These are phyloP conservation scores for Monilinia fructigena DNA, from an alignment of 2,329 filamentous ascomycete genomes.

Conservation along the genomic window DNA sequence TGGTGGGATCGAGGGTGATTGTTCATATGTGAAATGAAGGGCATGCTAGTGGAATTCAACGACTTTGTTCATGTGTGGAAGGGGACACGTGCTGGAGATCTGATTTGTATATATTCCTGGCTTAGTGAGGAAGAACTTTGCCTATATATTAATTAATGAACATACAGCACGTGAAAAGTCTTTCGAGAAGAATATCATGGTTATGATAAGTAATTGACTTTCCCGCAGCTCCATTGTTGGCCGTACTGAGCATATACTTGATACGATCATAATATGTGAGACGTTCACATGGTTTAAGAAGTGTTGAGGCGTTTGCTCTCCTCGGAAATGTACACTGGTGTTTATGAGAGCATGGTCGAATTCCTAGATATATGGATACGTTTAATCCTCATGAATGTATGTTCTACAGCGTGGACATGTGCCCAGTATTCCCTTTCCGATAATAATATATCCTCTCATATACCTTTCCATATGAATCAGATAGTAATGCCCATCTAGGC, in stretches of 20 bases:
- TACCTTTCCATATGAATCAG: neutral
- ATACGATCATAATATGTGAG: neutral
- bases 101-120: constrained; percentile 10
- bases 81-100: neutral
- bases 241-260: neutral
- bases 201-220: neutral
- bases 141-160: constrained; percentile 14
- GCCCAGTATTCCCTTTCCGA: neutral
- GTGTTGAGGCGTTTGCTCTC: neutral
- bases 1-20: neutral
- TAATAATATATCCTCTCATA: constrained; percentile 5
- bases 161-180: neutral
- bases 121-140: neutral
- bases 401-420: neutral
- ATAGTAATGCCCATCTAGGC: neutral
- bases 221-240: neutral
- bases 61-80: constrained; percentile 3
- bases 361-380: neutral
- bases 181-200: neutral
- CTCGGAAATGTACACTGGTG: neutral
- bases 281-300: neutral
- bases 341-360: neutral
- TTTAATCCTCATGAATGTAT: neutral
- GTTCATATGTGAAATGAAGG: neutral
- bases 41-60: neutral